Percentiles rank a stretch among this genome's conserved stretches.
phyloP scores from a whole-genome alignment of 192 early-diverging fungal genomes.

The Rhizophagus clarus region DNA sequence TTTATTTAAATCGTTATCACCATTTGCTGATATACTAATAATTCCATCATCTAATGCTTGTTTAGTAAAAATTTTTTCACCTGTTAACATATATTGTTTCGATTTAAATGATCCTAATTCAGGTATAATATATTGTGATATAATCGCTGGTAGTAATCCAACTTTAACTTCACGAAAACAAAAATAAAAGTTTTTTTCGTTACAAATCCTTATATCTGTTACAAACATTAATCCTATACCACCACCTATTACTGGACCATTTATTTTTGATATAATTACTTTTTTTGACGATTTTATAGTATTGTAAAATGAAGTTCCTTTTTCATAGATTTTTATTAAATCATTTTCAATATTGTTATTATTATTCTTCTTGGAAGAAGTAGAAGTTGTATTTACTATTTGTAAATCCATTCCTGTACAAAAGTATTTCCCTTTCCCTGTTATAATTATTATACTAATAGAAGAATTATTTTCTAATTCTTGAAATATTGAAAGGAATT shows the following conservation, averaged over 20 bases:
- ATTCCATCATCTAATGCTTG: constrained; percentile 42
- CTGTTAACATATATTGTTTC: constrained; percentile 60
- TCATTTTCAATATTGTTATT: background rate
- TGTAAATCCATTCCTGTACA: constrained; percentile 67
- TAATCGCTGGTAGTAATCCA: constrained; percentile 66
- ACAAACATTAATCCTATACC: constrained; percentile 60
- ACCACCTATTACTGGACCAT: constrained; percentile 68
- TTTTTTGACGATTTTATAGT: constrained; percentile 49
- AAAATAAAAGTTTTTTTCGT: constrained; percentile 46
- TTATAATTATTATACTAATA: constrained; percentile 58
- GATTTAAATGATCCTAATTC: constrained; percentile 53
- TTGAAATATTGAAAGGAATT: constrained; percentile 45
- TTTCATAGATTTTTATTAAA: constrained; percentile 37
- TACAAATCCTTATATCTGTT: constrained; percentile 56
- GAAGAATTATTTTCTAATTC: constrained; percentile 45
- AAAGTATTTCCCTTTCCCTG: constrained; percentile 65
- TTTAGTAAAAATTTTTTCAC: constrained; percentile 46
- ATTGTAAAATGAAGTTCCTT: constrained; percentile 46
- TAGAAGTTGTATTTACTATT: constrained; percentile 29
- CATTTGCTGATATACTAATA: constrained; percentile 37
- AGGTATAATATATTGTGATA: constrained; percentile 63
- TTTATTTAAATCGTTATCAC: constrained; percentile 43
- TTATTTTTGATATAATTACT: constrained; percentile 56
- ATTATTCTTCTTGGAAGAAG: background rate
- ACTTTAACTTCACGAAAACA: constrained; percentile 62